Base-by-base conservation (phyloP, 345 rosid species). In the Arabidopsis thaliana region DNA sequence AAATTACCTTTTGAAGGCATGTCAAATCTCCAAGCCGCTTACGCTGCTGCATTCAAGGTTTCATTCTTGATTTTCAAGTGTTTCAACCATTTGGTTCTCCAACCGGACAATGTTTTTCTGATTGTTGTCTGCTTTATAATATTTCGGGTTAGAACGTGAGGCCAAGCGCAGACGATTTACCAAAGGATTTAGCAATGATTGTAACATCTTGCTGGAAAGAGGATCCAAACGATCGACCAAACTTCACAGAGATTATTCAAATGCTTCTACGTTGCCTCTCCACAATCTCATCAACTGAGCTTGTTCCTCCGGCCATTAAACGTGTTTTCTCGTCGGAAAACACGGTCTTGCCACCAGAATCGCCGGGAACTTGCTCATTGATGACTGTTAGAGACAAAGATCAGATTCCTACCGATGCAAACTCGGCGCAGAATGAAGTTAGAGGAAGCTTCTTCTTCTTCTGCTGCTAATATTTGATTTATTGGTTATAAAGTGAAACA, bases 1-100 rank as follows among this genome's bases (percentile, higher is more conserved):
- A 92, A 89, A 81, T 76, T 95, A 80, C 99, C 98, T 10, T 95
- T 95, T 10, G 99, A 95, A 82, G 99, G 99, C 84, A 95, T 95
- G 99, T 95, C 99, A 0, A 95, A 95, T 83, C 86, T 95, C 38
- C 99, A 95, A 85, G 99, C 99, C 23, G 99, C 99, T 49, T 95
- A 95, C 72, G 99, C 99, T 4, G 98, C 99, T 49, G 99, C 99
- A 16, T 95, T 95, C 72, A 95, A 92, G 97, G 99, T 91, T 59
- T 38, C 16, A 4, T 45, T 65, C 78, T 65, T 16, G 20, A 16
- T 16, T 16, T 16, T 16, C 20, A 16, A 16, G 20, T 16, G 20
- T 16, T 16, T 16, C 20, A 16, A 16, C 20, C 20, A 16, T 16
- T 16, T 16, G 4, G 32, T 28, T 28, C 32, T 28, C 4, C 32